Evolutionary conservation across 2,329 filamentous ascomycete genomes (phyloP).

Genomic region (Epichloe sibirici): DNA sequence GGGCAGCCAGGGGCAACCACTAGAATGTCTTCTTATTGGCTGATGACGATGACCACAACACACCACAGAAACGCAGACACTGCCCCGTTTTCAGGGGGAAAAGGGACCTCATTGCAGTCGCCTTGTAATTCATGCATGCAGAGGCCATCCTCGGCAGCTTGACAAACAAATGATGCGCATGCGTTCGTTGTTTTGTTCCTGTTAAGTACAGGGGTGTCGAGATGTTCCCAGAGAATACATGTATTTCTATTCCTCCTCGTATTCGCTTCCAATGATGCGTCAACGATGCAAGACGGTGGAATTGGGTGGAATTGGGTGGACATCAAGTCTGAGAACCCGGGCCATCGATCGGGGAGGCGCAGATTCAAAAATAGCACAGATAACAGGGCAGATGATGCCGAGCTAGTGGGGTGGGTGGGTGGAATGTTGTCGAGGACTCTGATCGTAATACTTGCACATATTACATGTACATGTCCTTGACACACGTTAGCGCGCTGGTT

Average conservation of each 20-base stretch:
- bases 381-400: no score
- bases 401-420: not conserved
- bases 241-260: not conserved
- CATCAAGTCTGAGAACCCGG: not conserved
- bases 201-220: no score
- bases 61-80: no score
- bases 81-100: not conserved
- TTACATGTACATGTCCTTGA: no score
- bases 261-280: not conserved
- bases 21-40: not conserved
- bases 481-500: no score
- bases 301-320: not conserved
- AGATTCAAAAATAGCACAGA: conserved; percentile 5
- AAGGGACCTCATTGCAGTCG: not conserved
- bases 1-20: not conserved
- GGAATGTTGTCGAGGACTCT: not conserved
- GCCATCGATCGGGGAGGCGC: not conserved
- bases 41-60: no score
- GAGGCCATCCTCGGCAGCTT: not conserved
- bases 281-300: not conserved
- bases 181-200: not conserved
- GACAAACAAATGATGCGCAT: not conserved
- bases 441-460: not conserved
- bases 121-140: not conserved
- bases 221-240: no score